These are phyloP conservation scores for Aspergillus pseudonomiae DNA, from an alignment of 2,329 filamentous ascomycete species.

Conservation along the genomic window DNA sequence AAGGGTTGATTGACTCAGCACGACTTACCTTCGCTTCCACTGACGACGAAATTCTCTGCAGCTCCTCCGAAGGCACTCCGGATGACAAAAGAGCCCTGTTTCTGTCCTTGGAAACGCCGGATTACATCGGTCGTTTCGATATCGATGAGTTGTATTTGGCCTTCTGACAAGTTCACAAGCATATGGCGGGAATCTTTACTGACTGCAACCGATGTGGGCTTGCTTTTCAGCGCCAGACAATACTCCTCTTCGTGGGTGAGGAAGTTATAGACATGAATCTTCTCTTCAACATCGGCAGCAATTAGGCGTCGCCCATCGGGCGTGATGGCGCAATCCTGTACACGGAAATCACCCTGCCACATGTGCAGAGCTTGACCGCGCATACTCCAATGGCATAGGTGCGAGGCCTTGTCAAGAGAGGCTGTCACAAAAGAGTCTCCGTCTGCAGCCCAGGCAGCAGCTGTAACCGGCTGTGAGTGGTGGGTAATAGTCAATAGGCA, in stretches of 20 bases:
- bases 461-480: constrained; percentile 82
- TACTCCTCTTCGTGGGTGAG: constrained; percentile 73
- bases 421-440: constrained; percentile 78
- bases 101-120: constrained; percentile 74
- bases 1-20: not conserved
- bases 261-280: constrained; percentile 82
- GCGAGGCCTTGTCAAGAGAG: constrained; percentile 67
- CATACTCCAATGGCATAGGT: constrained; percentile 72
- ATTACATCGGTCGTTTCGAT: constrained; percentile 72
- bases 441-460: constrained; percentile 85
- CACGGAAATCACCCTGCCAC: constrained; percentile 72
- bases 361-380: constrained; percentile 64
- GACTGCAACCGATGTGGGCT: constrained; percentile 78
- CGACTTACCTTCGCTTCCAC: constrained; percentile 80
- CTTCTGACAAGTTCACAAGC: constrained; percentile 78
- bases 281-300: constrained; percentile 70
- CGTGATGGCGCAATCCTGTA: constrained; percentile 84
- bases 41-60: constrained; percentile 86
- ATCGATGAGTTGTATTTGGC: constrained; percentile 77
- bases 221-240: constrained; percentile 68
- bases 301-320: constrained; percentile 78
- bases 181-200: constrained; percentile 79
- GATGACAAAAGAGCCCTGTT: constrained; percentile 76
- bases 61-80: constrained; percentile 84
- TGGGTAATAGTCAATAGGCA: constrained; percentile 66